phyloP scores from a whole-genome alignment of 2,329 filamentous ascomycete genomes.

The Fusarium dimerum region DNA sequence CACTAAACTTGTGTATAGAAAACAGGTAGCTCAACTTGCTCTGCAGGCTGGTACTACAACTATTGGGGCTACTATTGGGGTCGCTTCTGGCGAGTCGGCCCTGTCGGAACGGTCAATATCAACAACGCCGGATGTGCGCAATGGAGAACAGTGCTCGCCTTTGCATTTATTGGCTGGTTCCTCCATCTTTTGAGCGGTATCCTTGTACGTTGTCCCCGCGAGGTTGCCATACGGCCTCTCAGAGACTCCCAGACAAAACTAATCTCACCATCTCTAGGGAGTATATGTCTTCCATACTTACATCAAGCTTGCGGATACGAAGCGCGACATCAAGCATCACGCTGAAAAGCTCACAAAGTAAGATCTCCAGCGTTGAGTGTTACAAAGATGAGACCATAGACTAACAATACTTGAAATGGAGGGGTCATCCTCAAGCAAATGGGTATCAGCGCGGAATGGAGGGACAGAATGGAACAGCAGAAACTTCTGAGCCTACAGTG shows the following conservation, averaged over 20 bases:
- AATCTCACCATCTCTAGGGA: slow-evolving; percentile 1
- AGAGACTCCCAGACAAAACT: not conserved
- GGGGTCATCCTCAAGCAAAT: not conserved
- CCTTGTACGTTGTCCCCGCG: slow-evolving; percentile 9
- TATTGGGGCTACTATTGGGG: slow-evolving; percentile 34
- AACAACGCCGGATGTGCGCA: slow-evolving; percentile 16
- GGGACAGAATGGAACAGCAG: not conserved
- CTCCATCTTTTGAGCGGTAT: slow-evolving; percentile 22
- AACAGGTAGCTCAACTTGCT: slow-evolving; percentile 13
- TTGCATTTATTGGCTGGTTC: slow-evolving; percentile 25
- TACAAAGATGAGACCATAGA: not conserved
- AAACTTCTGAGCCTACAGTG: not conserved
- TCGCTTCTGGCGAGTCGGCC: slow-evolving; percentile 15
- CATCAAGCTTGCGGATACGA: slow-evolving; percentile 9
- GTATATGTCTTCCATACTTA: slow-evolving; percentile 12
- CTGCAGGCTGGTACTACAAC: slow-evolving; percentile 21
- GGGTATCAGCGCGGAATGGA: not conserved
- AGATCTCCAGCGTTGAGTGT: not conserved
- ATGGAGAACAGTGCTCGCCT: slow-evolving; percentile 26
- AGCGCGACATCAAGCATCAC: not conserved
- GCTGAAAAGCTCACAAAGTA: not conserved
- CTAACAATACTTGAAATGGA: not conserved
- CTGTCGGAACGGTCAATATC: slow-evolving; percentile 6
- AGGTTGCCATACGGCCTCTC: not conserved
- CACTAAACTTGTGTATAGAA: slow-evolving; percentile 2